Evolutionary conservation across 345 rosid genomes (phyloP), one percentile per base, ranked within the genome.

Genomic region (Dipteronia sinensis): DNA sequence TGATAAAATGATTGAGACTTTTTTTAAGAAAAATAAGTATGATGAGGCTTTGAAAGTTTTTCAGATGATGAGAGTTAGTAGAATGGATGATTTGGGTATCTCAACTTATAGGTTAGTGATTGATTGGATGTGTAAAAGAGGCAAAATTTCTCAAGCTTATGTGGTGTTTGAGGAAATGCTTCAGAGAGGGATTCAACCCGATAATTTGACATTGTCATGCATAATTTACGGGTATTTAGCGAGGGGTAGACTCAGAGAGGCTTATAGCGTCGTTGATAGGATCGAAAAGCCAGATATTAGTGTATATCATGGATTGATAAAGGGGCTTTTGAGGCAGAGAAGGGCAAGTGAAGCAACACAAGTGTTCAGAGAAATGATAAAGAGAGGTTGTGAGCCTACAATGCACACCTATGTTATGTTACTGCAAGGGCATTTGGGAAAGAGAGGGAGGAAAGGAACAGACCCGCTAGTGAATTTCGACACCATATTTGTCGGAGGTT

Each of bases 351-450:
- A 92, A 25, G 97, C 97, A 19, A 94, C 96, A 0, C 79, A 85
- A 59, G 92, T 91, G 63, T 93, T 95, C 71, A 85, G 98, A 71
- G 92, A 86, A 84, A 95, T 92, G 98, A 91, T 90, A 71, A 76
- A 78, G 67, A 92, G 85, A 81, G 93, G 94, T 2, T 90, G 95
- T 6, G 98, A 95, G 88, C 98, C 95, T 12, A 88, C 78, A 79
- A 95, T 95, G 98, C 98, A 93, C 65, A 93, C 98, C 0, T 95
- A 95, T 71, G 77, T 95, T 1, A 89, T 93, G 95, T 78, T 93
- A 78, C 78, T 95, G 86, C 95, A 93, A 73, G 98, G 95, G 16
- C 98, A 92, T 85, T 75, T 95, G 75, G 98, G 98, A 70, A 91
- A 89, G 88, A 89, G 93, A 78, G 97, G 97, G 61, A 88, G 98